phyloP scores from a whole-genome alignment of 768 basidiomycete species.

The Pleurotus cornucopiae region DNA sequence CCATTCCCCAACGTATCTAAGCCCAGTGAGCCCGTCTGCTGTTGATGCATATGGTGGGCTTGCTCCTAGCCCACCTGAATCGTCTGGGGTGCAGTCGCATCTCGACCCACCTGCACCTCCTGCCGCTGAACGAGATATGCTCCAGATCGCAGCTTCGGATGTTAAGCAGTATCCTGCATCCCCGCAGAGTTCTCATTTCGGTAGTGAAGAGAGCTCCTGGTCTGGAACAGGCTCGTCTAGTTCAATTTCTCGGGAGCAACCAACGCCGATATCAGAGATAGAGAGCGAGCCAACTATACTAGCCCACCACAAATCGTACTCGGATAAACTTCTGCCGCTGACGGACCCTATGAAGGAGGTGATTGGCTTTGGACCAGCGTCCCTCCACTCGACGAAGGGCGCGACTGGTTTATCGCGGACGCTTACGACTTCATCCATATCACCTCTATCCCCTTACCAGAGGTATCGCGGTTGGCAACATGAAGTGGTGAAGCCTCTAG shows the following conservation, averaged over 20 bases:
- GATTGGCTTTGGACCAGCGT: background rate
- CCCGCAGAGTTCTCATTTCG: conserved; percentile 46
- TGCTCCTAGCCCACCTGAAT: conserved; percentile 1
- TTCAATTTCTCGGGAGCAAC: conserved; percentile 34
- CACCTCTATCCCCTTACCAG: conserved; percentile 27
- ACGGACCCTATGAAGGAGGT: conserved; percentile 11
- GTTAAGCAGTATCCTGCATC: conserved; percentile 31
- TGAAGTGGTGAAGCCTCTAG: conserved; percentile 52
- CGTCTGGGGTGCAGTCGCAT: background rate
- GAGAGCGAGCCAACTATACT: conserved; percentile 9
- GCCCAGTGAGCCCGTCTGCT: background rate
- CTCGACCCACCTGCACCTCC: background rate
- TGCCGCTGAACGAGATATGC: background rate
- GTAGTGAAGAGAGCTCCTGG: conserved; percentile 34
- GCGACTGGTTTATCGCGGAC: conserved; percentile 11
- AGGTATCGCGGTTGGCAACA: conserved; percentile 64
- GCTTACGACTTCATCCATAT: conserved; percentile 11
- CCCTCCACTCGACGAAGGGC: conserved; percentile 13
- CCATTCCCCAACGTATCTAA: background rate
- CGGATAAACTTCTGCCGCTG: conserved; percentile 20
- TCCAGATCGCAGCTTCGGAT: conserved; percentile 8
- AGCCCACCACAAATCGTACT: background rate
- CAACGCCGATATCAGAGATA: conserved; percentile 34
- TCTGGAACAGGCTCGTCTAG: conserved; percentile 36
- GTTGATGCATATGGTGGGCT: conserved; percentile 4